A percentile compares a stretch with the other conserved stretches of the same genome.
phyloP scores from a whole-genome alignment of 768 basidiomycete genomes.

The Boletus tomentosulus region DNA sequence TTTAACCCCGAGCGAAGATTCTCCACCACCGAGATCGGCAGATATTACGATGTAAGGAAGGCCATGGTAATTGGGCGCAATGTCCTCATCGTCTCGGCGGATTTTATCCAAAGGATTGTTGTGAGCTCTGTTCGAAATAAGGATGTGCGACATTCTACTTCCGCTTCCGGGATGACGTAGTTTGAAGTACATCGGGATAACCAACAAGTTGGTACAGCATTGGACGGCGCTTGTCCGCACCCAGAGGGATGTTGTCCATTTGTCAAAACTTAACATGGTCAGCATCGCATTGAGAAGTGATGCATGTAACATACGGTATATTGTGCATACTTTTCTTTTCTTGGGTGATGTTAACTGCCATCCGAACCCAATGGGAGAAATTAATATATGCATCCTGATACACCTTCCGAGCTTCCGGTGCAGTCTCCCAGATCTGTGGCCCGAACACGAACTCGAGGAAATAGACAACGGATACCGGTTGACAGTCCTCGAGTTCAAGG shows the following conservation, averaged over 20 bases:
- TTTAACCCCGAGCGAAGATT: not conserved
- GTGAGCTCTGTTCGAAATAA: not conserved
- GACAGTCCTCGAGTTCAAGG: not conserved
- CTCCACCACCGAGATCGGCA: not conserved
- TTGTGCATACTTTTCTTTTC: not conserved
- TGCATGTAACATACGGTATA: not conserved
- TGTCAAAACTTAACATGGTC: not conserved
- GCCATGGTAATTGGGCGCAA: not conserved
- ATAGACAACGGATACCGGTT: not conserved
- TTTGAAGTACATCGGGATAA: not conserved
- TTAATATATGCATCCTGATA: not conserved
- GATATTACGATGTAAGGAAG: not conserved
- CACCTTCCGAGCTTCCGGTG: not conserved
- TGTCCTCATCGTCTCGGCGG: not conserved
- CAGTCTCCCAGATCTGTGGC: not conserved
- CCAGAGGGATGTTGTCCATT: not conserved
- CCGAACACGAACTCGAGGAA: not conserved
- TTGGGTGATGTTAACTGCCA: not conserved
- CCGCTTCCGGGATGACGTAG: too few relatives aligned
- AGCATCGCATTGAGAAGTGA: not conserved
- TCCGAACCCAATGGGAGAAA: not conserved
- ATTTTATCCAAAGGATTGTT: not conserved
- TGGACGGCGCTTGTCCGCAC: not conserved
- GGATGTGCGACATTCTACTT: not conserved
- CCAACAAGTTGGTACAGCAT: not conserved